Evolutionary conservation across 1,139 yeast genomes (phyloP), one percentile per base, ranked within the genome.

Genomic region (Taphrina wiesneri): DNA sequence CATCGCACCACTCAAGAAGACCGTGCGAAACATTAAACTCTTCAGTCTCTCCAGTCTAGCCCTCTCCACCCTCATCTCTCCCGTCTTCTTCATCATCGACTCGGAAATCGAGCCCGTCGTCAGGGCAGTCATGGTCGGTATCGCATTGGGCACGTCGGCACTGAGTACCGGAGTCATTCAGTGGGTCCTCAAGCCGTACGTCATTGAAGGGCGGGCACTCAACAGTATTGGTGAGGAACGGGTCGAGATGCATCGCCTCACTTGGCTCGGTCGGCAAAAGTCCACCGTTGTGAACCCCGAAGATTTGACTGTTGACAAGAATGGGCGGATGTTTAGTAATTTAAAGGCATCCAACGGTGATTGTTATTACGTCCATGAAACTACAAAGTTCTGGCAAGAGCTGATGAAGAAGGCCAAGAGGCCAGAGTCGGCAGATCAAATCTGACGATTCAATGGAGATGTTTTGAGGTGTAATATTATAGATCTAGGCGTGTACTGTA

Each of bases 101-200:
- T 34, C 57, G 23, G 64, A 60, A 5, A 23, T 60, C 17, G 64
- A 60, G 34, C 47, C 47, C 19, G 49, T 51, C 32, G 57, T 60
- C 34, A 25, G 64, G 9, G 64, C 64, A 4, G 45, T 52, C 51
- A 60, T 60, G 64, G 64, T 60, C n/a, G 64, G 64, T n/a, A 41
- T 60, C 43, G 64, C 64, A 9, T 34, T 60, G 15, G 47, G 56
- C n/a, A 51, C 64, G 13, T 60, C 64, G 13, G 97, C 17, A 97
- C 98, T 61, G 96, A 81, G 82, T 92, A 92, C 74, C 92, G 93
- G 26, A 97, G 97, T 77, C 92, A 98, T 68, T 74, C 73, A 53
- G 32, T 62, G 61, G 60, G 60, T 52, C 28, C 47, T 62, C 21
- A 62, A 62, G 45, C 65, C 65, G 25, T 62, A 62, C 39, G 65